Evolutionary conservation across 2,329 filamentous ascomycete species (phyloP).

Genomic region (Xylariaceae sp.): DNA sequence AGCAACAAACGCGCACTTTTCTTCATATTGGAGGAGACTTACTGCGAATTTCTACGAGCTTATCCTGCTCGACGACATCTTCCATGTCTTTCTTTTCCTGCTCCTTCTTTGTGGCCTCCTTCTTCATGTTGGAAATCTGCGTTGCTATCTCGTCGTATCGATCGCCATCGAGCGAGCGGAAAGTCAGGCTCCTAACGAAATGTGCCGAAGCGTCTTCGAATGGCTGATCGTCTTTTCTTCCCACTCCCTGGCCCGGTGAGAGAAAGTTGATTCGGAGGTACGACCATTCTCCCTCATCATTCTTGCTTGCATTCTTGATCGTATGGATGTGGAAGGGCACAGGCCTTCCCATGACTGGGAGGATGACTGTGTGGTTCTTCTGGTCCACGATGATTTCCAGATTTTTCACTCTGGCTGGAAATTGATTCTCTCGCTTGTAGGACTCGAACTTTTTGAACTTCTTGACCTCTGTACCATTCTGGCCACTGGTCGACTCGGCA

Average conservation of each 20-base stretch:
- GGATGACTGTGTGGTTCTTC: constrained; percentile 83
- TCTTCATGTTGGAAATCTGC: constrained; percentile 94
- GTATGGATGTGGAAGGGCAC: constrained; percentile 97
- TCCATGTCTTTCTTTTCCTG: constrained; percentile 99
- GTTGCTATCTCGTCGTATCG: constrained; percentile 86
- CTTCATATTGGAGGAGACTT: constrained; percentile 36
- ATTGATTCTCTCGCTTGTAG: constrained; percentile 95
- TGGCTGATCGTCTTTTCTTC: constrained; percentile 92
- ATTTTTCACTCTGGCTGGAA: constrained; percentile 76
- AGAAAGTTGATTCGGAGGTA: constrained; percentile 96
- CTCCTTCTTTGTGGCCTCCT: constrained; percentile 83
- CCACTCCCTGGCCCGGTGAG: constrained; percentile 93
- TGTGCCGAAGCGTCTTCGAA: constrained; percentile 96
- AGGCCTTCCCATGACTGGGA: constrained; percentile 94
- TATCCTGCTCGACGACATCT: constrained; percentile 97
- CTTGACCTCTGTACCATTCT: constrained; percentile 90
- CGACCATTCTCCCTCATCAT: constrained; percentile 88
- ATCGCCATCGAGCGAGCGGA: constrained; percentile 83
- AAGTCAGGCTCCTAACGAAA: constrained; percentile 91
- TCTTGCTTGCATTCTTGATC: constrained; percentile 98
- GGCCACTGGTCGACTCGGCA: constrained; percentile 73
- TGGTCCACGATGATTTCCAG: constrained; percentile 84
- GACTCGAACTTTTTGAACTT: constrained; percentile 99
- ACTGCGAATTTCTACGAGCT: constrained; percentile 91
- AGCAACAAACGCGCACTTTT: constrained; percentile 27